These are phyloP conservation scores for Lizonia empirigonia DNA, from an alignment of 2,329 filamentous ascomycete species.

Conservation along the genomic window DNA sequence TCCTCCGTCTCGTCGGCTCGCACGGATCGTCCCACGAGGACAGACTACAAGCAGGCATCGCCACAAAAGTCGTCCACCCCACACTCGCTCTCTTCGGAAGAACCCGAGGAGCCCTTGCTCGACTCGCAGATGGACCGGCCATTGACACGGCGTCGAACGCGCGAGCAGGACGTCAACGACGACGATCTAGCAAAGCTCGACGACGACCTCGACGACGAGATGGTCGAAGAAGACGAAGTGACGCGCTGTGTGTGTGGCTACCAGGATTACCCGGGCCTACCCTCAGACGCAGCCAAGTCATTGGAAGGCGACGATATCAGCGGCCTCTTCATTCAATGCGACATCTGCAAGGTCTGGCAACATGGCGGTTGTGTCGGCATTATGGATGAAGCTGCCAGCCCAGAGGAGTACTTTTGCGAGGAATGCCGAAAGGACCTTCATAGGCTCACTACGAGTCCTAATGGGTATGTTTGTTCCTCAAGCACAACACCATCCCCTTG, in stretches of 20 bases:
- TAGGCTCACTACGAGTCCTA: constrained; percentile 76
- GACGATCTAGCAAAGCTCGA: constrained; percentile 54
- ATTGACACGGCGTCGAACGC: constrained; percentile 78
- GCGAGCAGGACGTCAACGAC: constrained; percentile 71
- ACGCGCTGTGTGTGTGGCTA: constrained; percentile 94
- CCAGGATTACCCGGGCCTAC: constrained; percentile 89
- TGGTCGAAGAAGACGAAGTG: constrained; percentile 76
- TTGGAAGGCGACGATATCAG: constrained; percentile 75
- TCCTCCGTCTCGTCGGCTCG: constrained; percentile 74
- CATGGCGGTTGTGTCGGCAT: constrained; percentile 98
- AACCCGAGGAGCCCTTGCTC: constrained; percentile 62
- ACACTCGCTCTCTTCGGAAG: constrained; percentile 73
- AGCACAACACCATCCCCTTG: neutral
- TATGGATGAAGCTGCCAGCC: constrained; percentile 88
- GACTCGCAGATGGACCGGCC: constrained; percentile 65
- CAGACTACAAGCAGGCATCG: constrained; percentile 73
- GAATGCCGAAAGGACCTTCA: constrained; percentile 91
- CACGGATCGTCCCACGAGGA: constrained; percentile 74
- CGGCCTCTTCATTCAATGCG: constrained; percentile 97
- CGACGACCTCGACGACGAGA: constrained; percentile 66
- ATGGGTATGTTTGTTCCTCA: constrained; percentile 71
- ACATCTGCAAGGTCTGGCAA: constrained; percentile 97
- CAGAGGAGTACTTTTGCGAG: constrained; percentile 98
- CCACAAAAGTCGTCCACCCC: constrained; percentile 76
- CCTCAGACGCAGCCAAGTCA: constrained; percentile 61